Evolutionary conservation across 2,329 filamentous ascomycete species (phyloP), one percentile per base, ranked within the genome.

Genomic region (Cladorrhinum sp.): DNA sequence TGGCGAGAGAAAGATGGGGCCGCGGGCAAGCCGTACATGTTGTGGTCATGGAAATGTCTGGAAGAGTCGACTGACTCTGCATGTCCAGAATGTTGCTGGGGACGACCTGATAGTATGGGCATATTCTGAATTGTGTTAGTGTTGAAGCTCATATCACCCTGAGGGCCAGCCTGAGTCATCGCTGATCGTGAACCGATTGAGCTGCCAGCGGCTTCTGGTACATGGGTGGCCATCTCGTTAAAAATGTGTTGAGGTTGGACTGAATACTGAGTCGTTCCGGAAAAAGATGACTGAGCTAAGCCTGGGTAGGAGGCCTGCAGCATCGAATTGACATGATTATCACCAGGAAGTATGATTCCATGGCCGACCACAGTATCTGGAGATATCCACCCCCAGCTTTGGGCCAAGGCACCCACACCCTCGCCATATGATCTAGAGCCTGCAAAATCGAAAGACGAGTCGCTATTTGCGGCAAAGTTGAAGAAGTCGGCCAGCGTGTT

Each of bases 301-400:
- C 33, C 53, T 1, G 59, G 36, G 20, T 50, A 55, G 16, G 18
- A 24, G 3, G 36, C 12, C 26, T 56, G 52, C 20, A 51, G 8
- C 24, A 55, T 33, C 10, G 23, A 36, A n/a, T 33, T 50, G 21
- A 16, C n/a, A 30, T 49, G 26, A 42, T 50, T 10, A 16, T 20
- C 60, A 57, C 16, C 56, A 55, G 12, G 56, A 56, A 5, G 60
- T 58, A 12, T 61, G 4, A 46, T 12, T 8, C n/a, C 78, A 12
- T 86, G 85, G 55, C 86, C 86, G 75, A 90, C 83, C 65, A 89
- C 86, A 20, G 3, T 46, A 4, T 46, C 42, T 46, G 42, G 42
- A 4, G 18, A 8, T 46, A 46, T 46, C n/a, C 16, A 21, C 7
- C 42, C 18, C 42, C 42, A 46, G n/a, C 5, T n/a, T 30, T 30